Evolutionary conservation across 2,329 filamentous ascomycete species (phyloP), one percentile per base, ranked within the genome.

Genomic region (Fusarium oligoseptatum): DNA sequence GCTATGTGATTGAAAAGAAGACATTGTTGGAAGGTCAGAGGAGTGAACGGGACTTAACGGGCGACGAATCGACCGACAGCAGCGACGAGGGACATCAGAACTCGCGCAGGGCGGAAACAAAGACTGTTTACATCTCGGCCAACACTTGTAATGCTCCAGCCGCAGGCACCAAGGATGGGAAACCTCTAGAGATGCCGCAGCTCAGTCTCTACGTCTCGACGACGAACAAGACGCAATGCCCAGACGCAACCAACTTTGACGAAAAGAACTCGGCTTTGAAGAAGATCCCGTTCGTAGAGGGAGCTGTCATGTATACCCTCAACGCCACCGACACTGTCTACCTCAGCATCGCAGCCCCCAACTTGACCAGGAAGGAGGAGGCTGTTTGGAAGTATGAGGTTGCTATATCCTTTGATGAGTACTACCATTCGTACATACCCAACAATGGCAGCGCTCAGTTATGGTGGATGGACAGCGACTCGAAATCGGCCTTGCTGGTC

Each of bases 391-490:
- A 92, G 69, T 95, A 95, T 76, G 88, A 97, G 77, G 85, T 99
- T 24, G 95, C 94, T 1, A 93, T 90, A 6, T 98, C 95, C 2
- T 91, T 92, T n/a, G 93, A 97, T 77, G 89, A 86, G 2, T 93
- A 88, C 70, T 98, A 94, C 80, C 93, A 97, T 83, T 87, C 84
- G 39, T 94, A 90, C 76, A 81, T 85, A 14, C 78, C 82, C 1
- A 80, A 86, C 22, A 85, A 71, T 14, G 71, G 64, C 6, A 73
- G 66, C 15, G 71, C 90, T 0, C 89, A 92, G 73, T 86, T 98
- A 9, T 89, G 91, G 76, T 93, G 95, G 83, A 91, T 98, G 62
- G 97, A 98, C 79, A 95, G 94, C 27, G 97, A 98, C 82, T 92
- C 90, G 50, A 89, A 88, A 34, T 92, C 94, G 3, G 93, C 94